A percentile compares a stretch with the other conserved stretches of the same genome.
Evolutionary conservation across 2,329 filamentous ascomycete species (phyloP).

Genomic region (Stachybotrys chlorohalonatus): DNA sequence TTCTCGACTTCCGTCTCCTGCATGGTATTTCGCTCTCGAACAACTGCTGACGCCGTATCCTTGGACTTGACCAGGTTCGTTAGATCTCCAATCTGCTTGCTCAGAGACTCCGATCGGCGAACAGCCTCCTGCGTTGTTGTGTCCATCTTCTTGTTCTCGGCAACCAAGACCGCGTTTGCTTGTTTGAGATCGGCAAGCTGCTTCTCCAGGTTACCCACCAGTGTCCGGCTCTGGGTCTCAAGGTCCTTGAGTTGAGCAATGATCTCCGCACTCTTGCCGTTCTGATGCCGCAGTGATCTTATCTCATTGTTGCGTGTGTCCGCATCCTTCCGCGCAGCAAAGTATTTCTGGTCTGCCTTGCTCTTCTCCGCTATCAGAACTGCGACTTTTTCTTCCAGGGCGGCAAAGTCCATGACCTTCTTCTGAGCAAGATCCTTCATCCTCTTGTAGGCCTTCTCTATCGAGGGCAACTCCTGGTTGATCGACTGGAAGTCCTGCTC

Average conservation of each 20-base stretch:
- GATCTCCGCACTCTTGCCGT: constrained; percentile 84
- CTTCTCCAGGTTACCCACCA: constrained; percentile 82
- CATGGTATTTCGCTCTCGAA: constrained; percentile 49
- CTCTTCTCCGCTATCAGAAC: constrained; percentile 78
- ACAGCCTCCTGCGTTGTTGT: constrained; percentile 59
- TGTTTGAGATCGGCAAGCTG: constrained; percentile 78
- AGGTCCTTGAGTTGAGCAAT: constrained; percentile 88
- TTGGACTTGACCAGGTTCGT: constrained; percentile 66
- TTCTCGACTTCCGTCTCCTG: constrained; percentile 72
- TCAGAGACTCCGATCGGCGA: constrained; percentile 62
- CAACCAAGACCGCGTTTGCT: constrained; percentile 59
- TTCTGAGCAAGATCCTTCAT: constrained; percentile 76
- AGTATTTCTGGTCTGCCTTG: constrained; percentile 97
- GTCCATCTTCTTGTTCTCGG: constrained; percentile 69
- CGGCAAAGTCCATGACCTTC: constrained; percentile 70
- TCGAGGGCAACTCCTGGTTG: constrained; percentile 77
- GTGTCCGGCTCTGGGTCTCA: constrained; percentile 64
- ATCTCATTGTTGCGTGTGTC: constrained; percentile 78
- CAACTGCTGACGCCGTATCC: constrained; percentile 48
- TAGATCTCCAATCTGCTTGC: constrained; percentile 68
- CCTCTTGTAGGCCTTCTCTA: constrained; percentile 87
- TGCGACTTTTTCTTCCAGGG: constrained; percentile 68
- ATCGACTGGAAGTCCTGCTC: constrained; percentile 76
- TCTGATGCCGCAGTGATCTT: constrained; percentile 69
- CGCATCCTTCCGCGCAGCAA: constrained; percentile 88